A percentile compares a stretch with the other conserved stretches of the same genome.
phyloP scores from a whole-genome alignment of 169 alveolate species.

The Miamiensis avidus region DNA sequence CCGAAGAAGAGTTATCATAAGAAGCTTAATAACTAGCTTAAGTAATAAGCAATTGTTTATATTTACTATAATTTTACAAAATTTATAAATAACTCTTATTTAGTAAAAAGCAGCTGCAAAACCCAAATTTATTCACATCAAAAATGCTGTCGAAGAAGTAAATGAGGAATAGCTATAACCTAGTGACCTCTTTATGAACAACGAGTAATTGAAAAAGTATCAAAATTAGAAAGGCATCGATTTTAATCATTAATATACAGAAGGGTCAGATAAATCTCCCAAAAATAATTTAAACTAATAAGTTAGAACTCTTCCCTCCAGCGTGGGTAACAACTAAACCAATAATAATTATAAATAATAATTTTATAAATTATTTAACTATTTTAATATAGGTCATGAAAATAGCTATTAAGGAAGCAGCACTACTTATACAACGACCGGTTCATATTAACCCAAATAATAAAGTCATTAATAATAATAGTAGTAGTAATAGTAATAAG shows the following conservation, averaged over 20 bases:
- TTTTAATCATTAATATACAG: not conserved
- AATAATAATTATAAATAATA: too few species aligned
- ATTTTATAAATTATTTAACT: not conserved
- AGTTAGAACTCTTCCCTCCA: not conserved
- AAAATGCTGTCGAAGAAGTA: not conserved
- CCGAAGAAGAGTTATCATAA: not conserved
- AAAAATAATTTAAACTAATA: too few species aligned
- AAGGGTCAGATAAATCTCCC: too few species aligned
- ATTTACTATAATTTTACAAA: not conserved
- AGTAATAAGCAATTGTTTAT: too few species aligned
- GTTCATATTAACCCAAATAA: not conserved
- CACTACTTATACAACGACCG: too few species aligned
- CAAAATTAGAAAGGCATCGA: not conserved
- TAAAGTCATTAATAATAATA: not conserved
- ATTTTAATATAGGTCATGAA: not conserved
- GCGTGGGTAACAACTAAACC: not conserved
- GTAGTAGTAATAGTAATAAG: not conserved
- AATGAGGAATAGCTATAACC: not conserved
- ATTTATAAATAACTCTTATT: too few species aligned
- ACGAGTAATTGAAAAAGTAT: too few species aligned
- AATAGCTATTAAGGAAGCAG: too few species aligned
- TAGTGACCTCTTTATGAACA: not conserved
- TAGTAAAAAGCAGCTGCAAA: not conserved
- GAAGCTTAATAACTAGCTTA: not conserved
- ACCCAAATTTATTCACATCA: too few species aligned